Evolutionary conservation across 805 yeast genomes (phyloP), one percentile per base, ranked within the genome.

Genomic region (Jamesozyma piceae): DNA sequence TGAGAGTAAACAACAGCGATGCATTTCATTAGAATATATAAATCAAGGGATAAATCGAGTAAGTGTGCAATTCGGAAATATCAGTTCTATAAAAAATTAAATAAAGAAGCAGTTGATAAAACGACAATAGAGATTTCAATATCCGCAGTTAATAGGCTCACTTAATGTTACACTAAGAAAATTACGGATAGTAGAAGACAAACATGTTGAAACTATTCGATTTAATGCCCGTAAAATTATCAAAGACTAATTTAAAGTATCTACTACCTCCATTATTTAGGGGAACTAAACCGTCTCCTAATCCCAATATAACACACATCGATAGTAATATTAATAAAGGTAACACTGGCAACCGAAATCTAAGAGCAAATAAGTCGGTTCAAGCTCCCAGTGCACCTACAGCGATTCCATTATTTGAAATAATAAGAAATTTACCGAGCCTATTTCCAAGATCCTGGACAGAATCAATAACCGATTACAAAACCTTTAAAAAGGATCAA

Each of bases 371-470:
- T 31, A 15, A 20, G n/a, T 18, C 32, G 4, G 9, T 35, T 5
- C 38, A 40, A 24, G 43, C 41, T n/a, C 40, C 86, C 0, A 77
- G 80, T 0, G 77, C 81, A 20, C 89, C 89, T 1, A 69, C 80
- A 0, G 84, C 86, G 0, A 72, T 80, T 0, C 86, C 88, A 0
- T 47, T 81, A 5, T 58, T 65, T 19, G 73, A 75, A 49, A 66
- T 82, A 13, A 39, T 65, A 5, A 38, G 26, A 43, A 60, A 35
- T 31, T 59, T 78, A 21, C 65, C 74, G 8, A 69, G 67, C 42
- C 65, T 71, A 35, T 82, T 82, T 54, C 90, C 90, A 0, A 62
- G 80, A 11, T 58, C 75, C 5, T 46, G 77, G 0, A 51, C 54
- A 4, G 74, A 78, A 37, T 78, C 84, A 17, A 50, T 74, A 21